A percentile compares a stretch with the other conserved stretches of the same genome.
Evolutionary conservation across 345 rosid genomes (phyloP).

Genomic region (Ceriops decandra): DNA sequence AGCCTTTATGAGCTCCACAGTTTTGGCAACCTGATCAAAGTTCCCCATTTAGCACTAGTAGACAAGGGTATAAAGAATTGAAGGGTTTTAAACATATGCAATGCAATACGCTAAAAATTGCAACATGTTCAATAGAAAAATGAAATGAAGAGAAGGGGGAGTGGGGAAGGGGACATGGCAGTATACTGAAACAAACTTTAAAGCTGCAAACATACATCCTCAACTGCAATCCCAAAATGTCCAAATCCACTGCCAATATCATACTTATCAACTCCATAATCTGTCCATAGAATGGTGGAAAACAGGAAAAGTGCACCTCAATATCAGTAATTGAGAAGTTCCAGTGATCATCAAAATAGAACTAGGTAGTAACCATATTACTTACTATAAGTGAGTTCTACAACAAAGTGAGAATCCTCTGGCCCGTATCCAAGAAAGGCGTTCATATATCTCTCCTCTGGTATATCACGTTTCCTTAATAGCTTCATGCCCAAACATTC

Average conservation of each 20-base stretch:
- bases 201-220: constrained; percentile 63
- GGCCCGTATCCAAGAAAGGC: constrained; percentile 99
- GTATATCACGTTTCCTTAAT: constrained; percentile 90
- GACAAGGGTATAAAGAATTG: neutral
- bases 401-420: constrained; percentile 90
- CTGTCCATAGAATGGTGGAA: constrained; percentile 30
- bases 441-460: constrained; percentile 93
- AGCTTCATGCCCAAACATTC: constrained; percentile 99
- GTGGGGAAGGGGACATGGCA: too few species aligned
- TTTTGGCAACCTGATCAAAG: constrained; percentile 63
- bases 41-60: too few species aligned
- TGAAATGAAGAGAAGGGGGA: too few species aligned
- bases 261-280: constrained; percentile 92
- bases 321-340: neutral
- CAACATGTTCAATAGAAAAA: neutral
- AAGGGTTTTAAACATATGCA: neutral
- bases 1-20: constrained; percentile 81
- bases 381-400: constrained; percentile 93
- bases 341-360: constrained; percentile 2
- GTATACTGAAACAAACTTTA: neutral
- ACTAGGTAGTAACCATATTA: constrained; percentile 3
- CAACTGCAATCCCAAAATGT: constrained; percentile 92
- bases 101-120: neutral
- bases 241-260: constrained; percentile 91
- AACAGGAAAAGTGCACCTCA: neutral